These are phyloP conservation scores for Gossypium longicalyx DNA, from an alignment of 345 rosid genomes.

Conservation along the genomic window DNA sequence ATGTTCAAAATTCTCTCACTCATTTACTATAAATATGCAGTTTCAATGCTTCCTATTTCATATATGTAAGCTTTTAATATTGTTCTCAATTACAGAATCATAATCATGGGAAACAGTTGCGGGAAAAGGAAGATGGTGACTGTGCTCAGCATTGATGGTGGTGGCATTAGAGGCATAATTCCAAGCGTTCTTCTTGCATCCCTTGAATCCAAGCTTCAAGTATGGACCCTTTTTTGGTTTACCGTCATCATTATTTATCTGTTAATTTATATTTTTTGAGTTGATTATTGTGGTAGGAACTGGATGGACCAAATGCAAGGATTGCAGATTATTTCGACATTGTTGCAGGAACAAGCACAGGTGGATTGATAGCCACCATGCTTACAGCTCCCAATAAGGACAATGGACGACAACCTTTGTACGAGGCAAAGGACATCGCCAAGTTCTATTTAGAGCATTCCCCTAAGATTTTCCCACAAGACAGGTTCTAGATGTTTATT, in stretches of 20 bases:
- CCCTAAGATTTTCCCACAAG: constrained; percentile 46
- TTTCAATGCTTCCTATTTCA: background rate
- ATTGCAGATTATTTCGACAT: constrained; percentile 54
- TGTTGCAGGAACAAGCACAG: constrained; percentile 53
- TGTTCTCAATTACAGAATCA: background rate
- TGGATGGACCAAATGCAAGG: constrained; percentile 51
- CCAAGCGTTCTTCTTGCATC: constrained; percentile 28
- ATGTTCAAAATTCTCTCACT: background rate
- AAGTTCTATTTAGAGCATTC: constrained; percentile 32
- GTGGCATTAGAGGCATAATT: constrained; percentile 45
- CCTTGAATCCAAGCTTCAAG: constrained; percentile 41
- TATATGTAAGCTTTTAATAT: background rate
- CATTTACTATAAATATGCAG: background rate
- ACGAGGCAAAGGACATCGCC: constrained; percentile 44
- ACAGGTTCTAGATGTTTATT: constrained; percentile 5
- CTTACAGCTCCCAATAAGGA: constrained; percentile 40
- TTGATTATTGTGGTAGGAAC: constrained; percentile 20
- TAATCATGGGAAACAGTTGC: constrained; percentile 15
- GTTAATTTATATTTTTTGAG: background rate
- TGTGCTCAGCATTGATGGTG: constrained; percentile 47
- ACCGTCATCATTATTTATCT: background rate
- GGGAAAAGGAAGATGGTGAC: constrained; percentile 30
- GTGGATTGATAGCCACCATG: constrained; percentile 58
- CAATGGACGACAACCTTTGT: constrained; percentile 35
- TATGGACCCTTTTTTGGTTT: background rate